Base-by-base conservation (phyloP, 2,329 filamentous ascomycete species). In the Fusarium domesticum region DNA sequence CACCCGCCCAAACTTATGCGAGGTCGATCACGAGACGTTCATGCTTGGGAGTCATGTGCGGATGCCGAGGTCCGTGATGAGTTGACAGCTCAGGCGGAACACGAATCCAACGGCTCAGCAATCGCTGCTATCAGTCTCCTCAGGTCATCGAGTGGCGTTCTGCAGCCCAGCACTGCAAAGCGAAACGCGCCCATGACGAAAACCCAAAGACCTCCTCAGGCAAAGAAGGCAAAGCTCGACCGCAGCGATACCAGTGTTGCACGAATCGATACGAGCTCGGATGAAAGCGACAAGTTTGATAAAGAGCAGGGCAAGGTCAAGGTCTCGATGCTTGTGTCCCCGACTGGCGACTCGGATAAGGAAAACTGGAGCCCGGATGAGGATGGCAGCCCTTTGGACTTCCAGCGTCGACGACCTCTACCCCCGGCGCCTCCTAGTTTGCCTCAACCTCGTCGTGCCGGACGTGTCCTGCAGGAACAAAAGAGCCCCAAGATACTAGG, bases 41-140 rank as follows among this genome's bases (percentile, higher is more conserved):
- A 90, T 39, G 87, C 86, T 6, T 96, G 92, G 92, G 89, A 95
- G 61, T 89, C 89, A 45, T 91, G 87, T 70, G 92, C 89, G 59
- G 89, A 95, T 62, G 83, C 84, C 6, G 87, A 93, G 54, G 72
- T 80, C 39, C 83, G 86, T 34, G 88, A 89, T 59, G 87, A 89
- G 54, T 71, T 96, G 43, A 90, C 85, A 17, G 80, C 80, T n/a
- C 85, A 89, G 54, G 87, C 87, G 8, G 86, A 92, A 67, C 83
- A 88, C 56, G 89, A 95, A 61, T 81, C 81, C 6, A 88, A 78
- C 54, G 89, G 88, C 17, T 91, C 87, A 33, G 89, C 88, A 42
- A 80, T 86, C 47, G 87, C 87, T 25, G 89, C 87, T 28, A 93
- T 96, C 48, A 89, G 83, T 51, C 75, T 95, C 20, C 76, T 96